Evolutionary conservation across 257 asterid species (phyloP), one percentile per base, ranked within the genome.

Genomic region (Primulina tabacum): DNA sequence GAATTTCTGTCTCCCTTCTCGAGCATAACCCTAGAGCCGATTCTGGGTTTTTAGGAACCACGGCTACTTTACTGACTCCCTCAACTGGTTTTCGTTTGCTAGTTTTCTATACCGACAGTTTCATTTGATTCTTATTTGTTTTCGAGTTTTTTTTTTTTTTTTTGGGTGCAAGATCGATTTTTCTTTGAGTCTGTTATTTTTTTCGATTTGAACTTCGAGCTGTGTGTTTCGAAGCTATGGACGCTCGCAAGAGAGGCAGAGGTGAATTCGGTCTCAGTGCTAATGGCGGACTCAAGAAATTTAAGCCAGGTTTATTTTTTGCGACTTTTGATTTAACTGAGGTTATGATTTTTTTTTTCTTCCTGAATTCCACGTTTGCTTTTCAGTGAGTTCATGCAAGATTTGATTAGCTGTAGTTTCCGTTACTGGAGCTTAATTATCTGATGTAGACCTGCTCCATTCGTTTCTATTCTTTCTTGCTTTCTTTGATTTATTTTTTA

Each of bases 221-320:
- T 68, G 77, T 69, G 75, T 64, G 70, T 71, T 59, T 81, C 20
- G 5, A 17, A 69, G 65, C 70, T 38, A 84, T 85, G 90, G 87
- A 82, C 69, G 66, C 74, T 64, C 87, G 87, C 71, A 84, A 82
- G 76, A 82, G 89, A 80, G 82, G 82, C 62, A 59, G 85, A 68
- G 76, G 70, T 40, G 87, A 80, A 18, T 77, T 81, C 35, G 53
- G 71, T 2, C 8, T 60, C 17, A 68, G 68, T 38, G 71, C 66
- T 60, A 84, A 82, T 65, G 96, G 96, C n/a, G 88, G 83, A 34
- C 70, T 85, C 73, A 92, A 92, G 92, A 92, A 82, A 81, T 33
- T 80, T 43, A 92, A 76, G 80, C 66, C 88, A 88, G 98, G 98
- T 92, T 17, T 60, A 43, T 17, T 37, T 60, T 66, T 68, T 37